Percentiles rank a stretch among this genome's conserved stretches.
Evolutionary conservation across 2,329 filamentous ascomycete genomes (phyloP).

Genomic region (Teratosphaeria destructans): DNA sequence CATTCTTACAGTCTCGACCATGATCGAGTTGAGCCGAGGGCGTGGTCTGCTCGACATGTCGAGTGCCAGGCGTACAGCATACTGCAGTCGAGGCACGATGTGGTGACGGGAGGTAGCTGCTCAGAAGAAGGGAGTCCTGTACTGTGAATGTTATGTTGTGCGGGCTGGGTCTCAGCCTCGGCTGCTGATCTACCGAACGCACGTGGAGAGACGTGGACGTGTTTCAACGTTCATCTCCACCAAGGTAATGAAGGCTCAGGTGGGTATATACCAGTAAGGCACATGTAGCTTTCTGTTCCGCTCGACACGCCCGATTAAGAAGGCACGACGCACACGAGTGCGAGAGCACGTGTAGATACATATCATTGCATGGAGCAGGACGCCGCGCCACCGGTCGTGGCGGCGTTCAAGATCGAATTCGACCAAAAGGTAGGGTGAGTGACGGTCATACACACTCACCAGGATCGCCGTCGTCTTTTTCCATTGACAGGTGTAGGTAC

Average conservation of each 20-base stretch:
- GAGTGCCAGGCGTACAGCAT: neutral
- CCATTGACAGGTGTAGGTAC: conserved; percentile 29
- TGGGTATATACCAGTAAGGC: too few species aligned
- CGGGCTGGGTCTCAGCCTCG: neutral
- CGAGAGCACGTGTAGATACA: neutral
- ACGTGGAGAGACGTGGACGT: neutral
- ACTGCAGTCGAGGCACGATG: too few species aligned
- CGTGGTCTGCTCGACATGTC: neutral
- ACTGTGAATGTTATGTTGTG: too few species aligned
- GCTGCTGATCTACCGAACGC: neutral
- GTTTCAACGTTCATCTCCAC: too few species aligned
- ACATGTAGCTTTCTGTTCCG: neutral
- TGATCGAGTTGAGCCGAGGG: neutral
- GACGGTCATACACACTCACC: too few species aligned
- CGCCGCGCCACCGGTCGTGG: conserved; percentile 21
- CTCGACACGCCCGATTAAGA: neutral
- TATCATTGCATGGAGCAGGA: neutral
- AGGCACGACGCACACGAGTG: neutral
- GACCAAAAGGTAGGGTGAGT: conserved; percentile 27
- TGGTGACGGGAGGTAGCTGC: too few species aligned
- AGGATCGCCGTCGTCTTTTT: too few species aligned
- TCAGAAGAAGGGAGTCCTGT: too few species aligned
- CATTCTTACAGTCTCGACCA: neutral
- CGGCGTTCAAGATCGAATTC: conserved; percentile 26
- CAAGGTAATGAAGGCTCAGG: too few species aligned